Base-by-base conservation (phyloP, 257 asterid genomes). In the Capsicum pubescens region DNA sequence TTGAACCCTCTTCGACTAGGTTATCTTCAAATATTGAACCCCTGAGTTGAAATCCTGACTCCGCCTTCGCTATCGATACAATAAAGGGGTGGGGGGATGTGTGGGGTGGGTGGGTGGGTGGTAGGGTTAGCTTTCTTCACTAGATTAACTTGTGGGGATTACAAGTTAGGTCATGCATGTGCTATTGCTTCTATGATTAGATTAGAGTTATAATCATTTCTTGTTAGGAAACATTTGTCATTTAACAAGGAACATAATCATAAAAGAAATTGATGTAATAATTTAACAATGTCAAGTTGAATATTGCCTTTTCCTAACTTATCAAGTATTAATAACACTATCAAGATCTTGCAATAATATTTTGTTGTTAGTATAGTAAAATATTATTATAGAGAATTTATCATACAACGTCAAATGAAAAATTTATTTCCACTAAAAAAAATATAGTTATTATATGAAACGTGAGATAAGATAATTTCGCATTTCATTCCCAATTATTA, bases 111-210 rank as follows among this genome's bases (percentile, higher is more conserved):
- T 36, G 11, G 6, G 74, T n/a, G 48, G 21, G 4, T 8, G 64
- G 21, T 7, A 9, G 77, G 0, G 69, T 21, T 9, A 4, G 79
- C 36, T 44, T 70, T 16, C 9, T 44, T 11, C 56, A 9, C 39
- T 72, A 72, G 80, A 72, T 72, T 72, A 46, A 72, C 59, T 72
- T 72, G 59, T n/a, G n/a, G 42, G 80, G 39, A 46, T 48, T 46
- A 19, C n/a, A 3, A 8, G 59, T 46, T 72, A 5, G 58, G n/a
- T 46, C 39, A 0, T 63, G 39, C 80, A 72, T 72, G 80, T 72
- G 59, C 48, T 72, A 71, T 71, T 44, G 4, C 80, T 71, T 74
- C 19, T 74, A 50, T 74, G 21, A 48, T 50, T 48, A 21, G 21
- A 48, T 19, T 48, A 21, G 59, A 50, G 44, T 74, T 74, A 21